Base-by-base conservation (phyloP, 768 basidiomycete genomes). In the Mycena albidolilacea region DNA sequence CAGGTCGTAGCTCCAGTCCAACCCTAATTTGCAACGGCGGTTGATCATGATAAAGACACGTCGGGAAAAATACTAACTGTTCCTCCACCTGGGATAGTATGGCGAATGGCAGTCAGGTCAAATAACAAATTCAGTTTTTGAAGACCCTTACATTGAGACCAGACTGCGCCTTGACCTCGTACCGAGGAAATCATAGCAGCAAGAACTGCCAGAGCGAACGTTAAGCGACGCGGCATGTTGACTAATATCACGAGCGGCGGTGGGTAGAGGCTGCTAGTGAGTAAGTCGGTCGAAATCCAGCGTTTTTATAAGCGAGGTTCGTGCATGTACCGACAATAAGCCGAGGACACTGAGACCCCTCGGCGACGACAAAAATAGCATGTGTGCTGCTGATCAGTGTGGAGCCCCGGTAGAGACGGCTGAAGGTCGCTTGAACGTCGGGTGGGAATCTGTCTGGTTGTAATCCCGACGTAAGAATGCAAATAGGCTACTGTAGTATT, bases 1-100 rank as follows among this genome's bases (percentile, higher is more conserved):
- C 63, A 64, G 35, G 63, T 64, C 46, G 63, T 64, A 11, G 63
- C 35, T 2, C 63, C 63, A 50, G 46, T 64, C 63, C 63, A 64
- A 15, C 48, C 63, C 48, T 64, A 37, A 37, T 52, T 19, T 39
- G 5, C 17, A 50, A 15, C 46, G 23, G 7, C n/a, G 19, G 41
- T 2, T 43, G 41, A 48, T 63, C 43, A 41, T 43, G 39, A 39
- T n/a, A 61, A 44, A 35, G 41, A 63, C 8, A 12, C 43, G 17
- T 46, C 37, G 44, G 41, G 41, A 43, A 43, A 43, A 43, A 43
- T 43, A 17, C 61, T 44, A 48, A 43, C 61, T 48, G 23, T 39
- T 46, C 61, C 61, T 7, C 61, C 61, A 63, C 61, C 61, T 63
- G 21, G 17, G 39, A 58, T 61, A 61, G 38, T 23, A 61, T 61